phyloP scores from a whole-genome alignment of 768 basidiomycete genomes.

The Rhodotorula paludigena region DNA sequence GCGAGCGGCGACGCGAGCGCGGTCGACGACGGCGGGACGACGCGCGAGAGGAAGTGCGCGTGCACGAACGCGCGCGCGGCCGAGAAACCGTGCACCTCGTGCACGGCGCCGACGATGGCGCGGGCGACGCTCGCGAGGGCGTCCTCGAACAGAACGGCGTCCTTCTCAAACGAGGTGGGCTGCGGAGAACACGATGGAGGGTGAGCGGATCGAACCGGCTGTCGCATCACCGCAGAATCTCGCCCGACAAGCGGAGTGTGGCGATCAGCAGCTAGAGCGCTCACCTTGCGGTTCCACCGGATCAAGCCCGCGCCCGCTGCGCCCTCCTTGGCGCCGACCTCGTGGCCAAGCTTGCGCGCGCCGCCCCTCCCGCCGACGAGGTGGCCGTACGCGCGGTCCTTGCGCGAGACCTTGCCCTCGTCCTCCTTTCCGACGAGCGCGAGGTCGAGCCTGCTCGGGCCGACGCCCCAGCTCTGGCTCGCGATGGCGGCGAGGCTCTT shows the following conservation, averaged over 20 bases:
- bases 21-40: conserved; percentile 73
- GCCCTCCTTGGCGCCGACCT: conserved; percentile 30
- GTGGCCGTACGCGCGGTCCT: conserved; percentile 37
- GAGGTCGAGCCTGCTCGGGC: conserved; percentile 25
- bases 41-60: conserved; percentile 75
- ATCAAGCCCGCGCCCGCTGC: conserved; percentile 69
- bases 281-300: conserved; percentile 77
- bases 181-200: conserved; percentile 24
- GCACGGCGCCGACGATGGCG: conserved; percentile 79
- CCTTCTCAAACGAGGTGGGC: conserved; percentile 16
- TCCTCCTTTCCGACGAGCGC: conserved; percentile 28
- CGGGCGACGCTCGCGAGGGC: conserved; percentile 83
- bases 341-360: conserved; percentile 27
- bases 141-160: conserved; percentile 62
- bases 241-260: neutral
- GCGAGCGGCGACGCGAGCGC: conserved; percentile 81
- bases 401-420: conserved; percentile 23
- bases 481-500: conserved; percentile 77
- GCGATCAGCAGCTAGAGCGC: too few relatives aligned
- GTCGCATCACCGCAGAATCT: too few relatives aligned
- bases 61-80: conserved; percentile 86
- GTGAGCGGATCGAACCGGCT: too few relatives aligned
- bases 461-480: conserved; percentile 55
- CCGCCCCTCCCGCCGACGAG: conserved; percentile 37
- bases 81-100: conserved; percentile 69